These are phyloP conservation scores for Trichoderma sp. DNA, from an alignment of 2,329 filamentous ascomycete genomes.

Conservation along the genomic window DNA sequence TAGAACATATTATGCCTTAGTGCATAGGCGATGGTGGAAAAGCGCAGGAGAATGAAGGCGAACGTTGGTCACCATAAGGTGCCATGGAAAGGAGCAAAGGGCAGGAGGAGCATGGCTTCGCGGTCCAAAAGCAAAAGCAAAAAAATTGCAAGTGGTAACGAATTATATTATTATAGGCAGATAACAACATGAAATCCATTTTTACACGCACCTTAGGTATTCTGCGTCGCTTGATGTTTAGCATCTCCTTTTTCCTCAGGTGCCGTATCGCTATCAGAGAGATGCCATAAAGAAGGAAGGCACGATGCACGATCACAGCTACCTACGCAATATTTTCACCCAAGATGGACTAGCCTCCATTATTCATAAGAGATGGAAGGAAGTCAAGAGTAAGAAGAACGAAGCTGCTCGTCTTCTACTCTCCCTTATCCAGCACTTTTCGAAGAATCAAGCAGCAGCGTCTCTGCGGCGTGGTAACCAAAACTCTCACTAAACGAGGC, in stretches of 20 bases:
- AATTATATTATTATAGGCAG: not conserved
- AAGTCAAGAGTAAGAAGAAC: not conserved
- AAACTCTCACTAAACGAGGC: not conserved
- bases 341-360: constrained; percentile 7
- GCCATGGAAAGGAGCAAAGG: not conserved
- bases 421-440: no score
- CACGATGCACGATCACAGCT: constrained; percentile 1
- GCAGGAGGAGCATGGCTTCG: not conserved
- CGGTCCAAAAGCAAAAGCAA: not conserved
- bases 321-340: not conserved
- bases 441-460: constrained; percentile 11
- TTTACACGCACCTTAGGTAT: no score
- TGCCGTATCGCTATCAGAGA: not conserved
- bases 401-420: constrained; percentile 2
- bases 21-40: no score
- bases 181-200: not conserved
- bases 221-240: not conserved
- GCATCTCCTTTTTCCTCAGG: not conserved
- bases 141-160: not conserved
- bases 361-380: not conserved
- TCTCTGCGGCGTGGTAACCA: not conserved
- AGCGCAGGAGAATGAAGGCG: not conserved
- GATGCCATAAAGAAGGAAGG: constrained; percentile 12
- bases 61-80: not conserved
- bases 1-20: no score